These are phyloP conservation scores for Tylopilus plumbeoviolaceoides DNA, from an alignment of 768 basidiomycete species.

Conservation along the genomic window DNA sequence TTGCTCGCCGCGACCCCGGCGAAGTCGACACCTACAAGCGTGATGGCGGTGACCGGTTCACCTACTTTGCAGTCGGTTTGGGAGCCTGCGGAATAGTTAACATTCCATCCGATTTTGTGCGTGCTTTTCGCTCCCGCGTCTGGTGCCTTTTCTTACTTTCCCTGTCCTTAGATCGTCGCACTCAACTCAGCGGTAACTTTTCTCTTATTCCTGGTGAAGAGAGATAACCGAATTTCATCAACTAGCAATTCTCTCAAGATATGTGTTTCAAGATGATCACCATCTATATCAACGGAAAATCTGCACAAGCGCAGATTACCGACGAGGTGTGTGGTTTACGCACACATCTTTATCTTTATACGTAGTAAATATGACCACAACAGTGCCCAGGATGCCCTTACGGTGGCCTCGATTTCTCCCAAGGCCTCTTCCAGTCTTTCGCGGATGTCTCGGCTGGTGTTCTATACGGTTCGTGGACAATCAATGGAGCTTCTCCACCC, in stretches of 20 bases:
- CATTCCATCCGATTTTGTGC: constrained; percentile 33
- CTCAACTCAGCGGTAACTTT: constrained; percentile 29
- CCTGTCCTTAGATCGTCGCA: constrained; percentile 48
- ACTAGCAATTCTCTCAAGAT: constrained; percentile 51
- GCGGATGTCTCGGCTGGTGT: constrained; percentile 46
- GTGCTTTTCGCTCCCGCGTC: constrained; percentile 3
- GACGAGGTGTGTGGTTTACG: constrained; percentile 46
- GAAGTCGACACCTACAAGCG: constrained; percentile 21
- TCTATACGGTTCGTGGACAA: constrained; percentile 57
- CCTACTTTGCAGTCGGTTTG: constrained; percentile 40
- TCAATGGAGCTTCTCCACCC: constrained; percentile 21
- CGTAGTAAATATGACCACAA: background rate
- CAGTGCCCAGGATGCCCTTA: constrained; percentile 67
- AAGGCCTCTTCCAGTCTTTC: constrained; percentile 64
- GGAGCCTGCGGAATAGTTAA: constrained; percentile 39
- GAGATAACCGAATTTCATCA: constrained; percentile 1
- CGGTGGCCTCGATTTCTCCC: constrained; percentile 64
- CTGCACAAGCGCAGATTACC: constrained; percentile 51
- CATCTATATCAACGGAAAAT: constrained; percentile 57
- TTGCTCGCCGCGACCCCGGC: constrained; percentile 25
- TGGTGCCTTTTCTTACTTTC: constrained; percentile 2
- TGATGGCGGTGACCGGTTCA: constrained; percentile 26
- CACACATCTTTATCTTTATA: background rate
- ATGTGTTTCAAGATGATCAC: constrained; percentile 60
- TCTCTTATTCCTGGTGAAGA: background rate